Conservation (phyloP, 225 moss, liverwort and hornwort genomes). For the Sphagnum tenellum region DNA sequence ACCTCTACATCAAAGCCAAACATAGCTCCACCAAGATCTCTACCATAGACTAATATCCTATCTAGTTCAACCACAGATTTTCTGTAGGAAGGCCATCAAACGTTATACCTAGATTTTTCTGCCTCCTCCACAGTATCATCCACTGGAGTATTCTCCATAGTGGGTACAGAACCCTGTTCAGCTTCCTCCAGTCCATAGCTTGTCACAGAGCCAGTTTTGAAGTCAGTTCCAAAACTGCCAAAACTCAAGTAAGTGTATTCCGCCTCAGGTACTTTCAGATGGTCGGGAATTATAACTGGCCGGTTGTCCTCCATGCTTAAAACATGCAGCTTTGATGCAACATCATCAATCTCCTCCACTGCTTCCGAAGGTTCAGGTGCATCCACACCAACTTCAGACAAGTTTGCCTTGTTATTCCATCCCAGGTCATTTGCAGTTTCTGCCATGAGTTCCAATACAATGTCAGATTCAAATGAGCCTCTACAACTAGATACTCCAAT, state of each 20-base stretch:
- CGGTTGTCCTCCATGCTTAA: conserved; percentile 64
- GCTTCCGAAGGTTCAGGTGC: conserved; percentile 26
- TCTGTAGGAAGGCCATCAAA: too few species aligned
- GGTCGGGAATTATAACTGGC: conserved; percentile 85
- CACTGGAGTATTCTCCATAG: conserved; percentile 22
- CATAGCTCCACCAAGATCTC: too few species aligned
- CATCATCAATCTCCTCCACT: conserved; percentile 39
- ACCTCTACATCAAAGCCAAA: too few species aligned
- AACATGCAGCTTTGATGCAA: conserved; percentile 52
- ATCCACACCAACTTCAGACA: conserved; percentile 24
- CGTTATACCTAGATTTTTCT: conserved; percentile 17
- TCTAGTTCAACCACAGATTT: too few species aligned
- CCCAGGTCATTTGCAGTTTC: conserved; percentile 17
- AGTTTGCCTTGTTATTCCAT: conserved; percentile 52
- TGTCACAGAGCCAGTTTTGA: conserved; percentile 49
- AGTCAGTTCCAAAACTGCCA: conserved; percentile 86
- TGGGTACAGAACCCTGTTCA: conserved; percentile 18
- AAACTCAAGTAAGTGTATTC: conserved; percentile 82
- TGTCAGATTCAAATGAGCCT: too few species aligned
- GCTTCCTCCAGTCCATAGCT: conserved; percentile 60
- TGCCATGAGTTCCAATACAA: background rate
- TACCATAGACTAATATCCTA: too few species aligned
- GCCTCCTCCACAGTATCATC: conserved; percentile 29
- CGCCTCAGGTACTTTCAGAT: conserved; percentile 80
- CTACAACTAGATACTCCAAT: too few species aligned